Percentiles rank a stretch among this genome's conserved stretches.
These are phyloP conservation scores for Paramarasmius palmivorus DNA, from an alignment of 1,284 basidiomycete genomes.

Conservation along the genomic window DNA sequence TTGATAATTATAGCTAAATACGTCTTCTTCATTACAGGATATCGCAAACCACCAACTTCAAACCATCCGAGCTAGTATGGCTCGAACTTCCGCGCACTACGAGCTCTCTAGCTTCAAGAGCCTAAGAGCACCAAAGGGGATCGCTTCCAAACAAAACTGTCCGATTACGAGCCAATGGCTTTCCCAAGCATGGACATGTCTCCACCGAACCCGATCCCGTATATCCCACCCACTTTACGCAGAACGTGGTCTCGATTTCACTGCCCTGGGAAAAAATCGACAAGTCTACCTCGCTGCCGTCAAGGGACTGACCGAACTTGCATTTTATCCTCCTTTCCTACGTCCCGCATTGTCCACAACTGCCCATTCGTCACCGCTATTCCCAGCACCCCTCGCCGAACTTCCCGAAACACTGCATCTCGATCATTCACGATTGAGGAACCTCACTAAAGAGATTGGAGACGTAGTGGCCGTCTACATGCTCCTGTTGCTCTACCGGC, in stretches of 20 bases:
- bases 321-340: slow-evolving; percentile 56
- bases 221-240: slow-evolving; percentile 45
- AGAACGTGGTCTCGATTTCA: slow-evolving; percentile 39
- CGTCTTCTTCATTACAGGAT: slow-evolving; percentile 54
- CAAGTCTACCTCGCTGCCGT: slow-evolving; percentile 59
- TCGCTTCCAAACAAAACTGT: not conserved
- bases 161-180: slow-evolving; percentile 69
- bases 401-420: slow-evolving; percentile 87
- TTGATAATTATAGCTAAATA: slow-evolving; percentile 13
- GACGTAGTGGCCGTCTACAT: slow-evolving; percentile 80
- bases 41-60: slow-evolving; percentile 95
- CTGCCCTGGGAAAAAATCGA: slow-evolving; percentile 46
- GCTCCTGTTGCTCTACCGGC: slow-evolving; percentile 80
- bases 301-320: slow-evolving; percentile 69
- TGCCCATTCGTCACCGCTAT: slow-evolving; percentile 32
- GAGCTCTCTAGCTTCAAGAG: slow-evolving; percentile 78
- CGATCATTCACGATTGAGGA: slow-evolving; percentile 73
- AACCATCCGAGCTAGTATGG: slow-evolving; percentile 82
- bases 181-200: slow-evolving; percentile 25
- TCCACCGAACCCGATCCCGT: slow-evolving; percentile 30
- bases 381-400: slow-evolving; percentile 33
- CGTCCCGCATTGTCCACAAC: slow-evolving; percentile 26
- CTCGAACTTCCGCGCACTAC: slow-evolving; percentile 79
- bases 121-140: slow-evolving; percentile 32
- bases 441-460: slow-evolving; percentile 71